Conservation (phyloP, 331 rosid genomes). For the Pyracantha coccinea region DNA sequence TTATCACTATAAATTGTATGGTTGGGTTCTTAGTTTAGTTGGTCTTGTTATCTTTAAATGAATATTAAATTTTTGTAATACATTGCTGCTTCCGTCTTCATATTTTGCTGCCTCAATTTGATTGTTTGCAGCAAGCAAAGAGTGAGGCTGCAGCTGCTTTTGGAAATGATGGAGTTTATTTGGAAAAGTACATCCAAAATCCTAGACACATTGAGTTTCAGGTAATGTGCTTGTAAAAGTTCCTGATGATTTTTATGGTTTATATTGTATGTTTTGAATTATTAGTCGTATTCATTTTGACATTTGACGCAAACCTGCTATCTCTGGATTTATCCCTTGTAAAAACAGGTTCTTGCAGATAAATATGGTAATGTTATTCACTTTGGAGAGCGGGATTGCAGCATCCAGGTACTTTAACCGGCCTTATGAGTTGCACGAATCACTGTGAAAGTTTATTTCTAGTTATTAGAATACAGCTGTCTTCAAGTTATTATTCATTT, state of each 20-base stretch:
- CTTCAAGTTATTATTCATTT: not conserved
- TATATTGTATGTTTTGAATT: not conserved
- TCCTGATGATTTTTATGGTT: not conserved
- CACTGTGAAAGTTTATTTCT: not conserved
- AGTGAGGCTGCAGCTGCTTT: conserved; percentile 99
- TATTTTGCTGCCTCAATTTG: conserved; percentile 12
- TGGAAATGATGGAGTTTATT: conserved; percentile 95
- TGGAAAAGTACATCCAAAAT: conserved; percentile 92
- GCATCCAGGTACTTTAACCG: conserved; percentile 69
- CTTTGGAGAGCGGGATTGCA: conserved; percentile 98
- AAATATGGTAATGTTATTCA: conserved; percentile 82
- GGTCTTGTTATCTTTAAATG: not conserved
- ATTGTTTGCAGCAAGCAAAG: conserved; percentile 87
- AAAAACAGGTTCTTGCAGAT: conserved; percentile 88
- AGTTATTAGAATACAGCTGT: conserved; percentile 10
- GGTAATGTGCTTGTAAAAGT: conserved; percentile 30
- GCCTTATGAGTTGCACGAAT: conserved; percentile 9
- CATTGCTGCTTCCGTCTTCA: not conserved
- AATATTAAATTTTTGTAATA: not conserved
- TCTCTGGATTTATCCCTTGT: conserved; percentile 14
- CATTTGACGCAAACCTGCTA: not conserved
- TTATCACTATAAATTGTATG: not conserved
- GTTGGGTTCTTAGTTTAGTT: not conserved
- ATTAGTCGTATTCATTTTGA: not conserved
- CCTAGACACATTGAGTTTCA: conserved; percentile 99